Evolutionary conservation across 116 monocot species (phyloP), one percentile per base, ranked within the genome.

Genomic region (Phalaenopsis hybrid): DNA sequence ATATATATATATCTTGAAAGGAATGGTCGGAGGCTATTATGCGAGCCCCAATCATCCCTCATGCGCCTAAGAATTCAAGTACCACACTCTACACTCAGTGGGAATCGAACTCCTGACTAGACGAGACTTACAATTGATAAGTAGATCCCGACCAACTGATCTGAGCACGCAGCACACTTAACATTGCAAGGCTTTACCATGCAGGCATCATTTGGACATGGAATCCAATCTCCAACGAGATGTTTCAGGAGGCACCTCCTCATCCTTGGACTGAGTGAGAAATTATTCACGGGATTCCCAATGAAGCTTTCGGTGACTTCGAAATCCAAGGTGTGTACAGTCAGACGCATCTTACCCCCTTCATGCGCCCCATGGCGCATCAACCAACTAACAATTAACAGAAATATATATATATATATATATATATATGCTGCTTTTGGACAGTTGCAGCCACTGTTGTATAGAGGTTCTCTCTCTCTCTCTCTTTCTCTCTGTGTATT

Each of bases 161-260:
- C 31, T 31, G 31, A 31, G 31, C 0, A 31, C 31, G 31, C 31
- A 31, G 31, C 31, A 31, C 31, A 31, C 31, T 31, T 46, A 46
- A 46, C 17, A 75, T 46, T 45, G 21, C 7, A 20, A n/a, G 10
- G 5, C 75, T 75, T 61, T 9, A 17, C 17, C 1, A 10, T n/a
- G 0, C 9, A 75, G 75, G 75, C 44, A 75, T 75, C 75, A n/a
- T 10, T 75, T 17, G 45, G 46, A 75, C 75, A 9, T 33, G 17
- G 75, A 75, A 46, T 75, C 75, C 75, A 44, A 46, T 75, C 44
- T 46, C 75, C 75, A 10, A 4, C 45, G 21, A 75, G 75, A 44
- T 46, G 44, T n/a, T 20, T 45, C 75, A 8, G 75, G 46, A 7
- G 46, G 16, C 44, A 75, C 75, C 9, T 75, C 45, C 46, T 75